phyloP scores from a whole-genome alignment of 371 early-diverging fungal genomes.

The Dinochytrium kinnereticum region DNA sequence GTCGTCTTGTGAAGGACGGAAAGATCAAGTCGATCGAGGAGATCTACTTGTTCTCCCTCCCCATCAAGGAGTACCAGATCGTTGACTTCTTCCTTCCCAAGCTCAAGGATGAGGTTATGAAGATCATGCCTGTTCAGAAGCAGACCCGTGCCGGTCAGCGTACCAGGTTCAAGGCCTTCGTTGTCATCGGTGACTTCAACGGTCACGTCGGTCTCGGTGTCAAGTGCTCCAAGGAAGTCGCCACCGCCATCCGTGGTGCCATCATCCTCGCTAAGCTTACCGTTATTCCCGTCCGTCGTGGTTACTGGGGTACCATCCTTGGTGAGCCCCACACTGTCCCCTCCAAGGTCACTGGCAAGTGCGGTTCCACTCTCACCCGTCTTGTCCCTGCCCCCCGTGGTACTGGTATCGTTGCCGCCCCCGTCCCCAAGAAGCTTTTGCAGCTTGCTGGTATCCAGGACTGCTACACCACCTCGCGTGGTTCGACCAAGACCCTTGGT shows the following conservation, averaged over 20 bases:
- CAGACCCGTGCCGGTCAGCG: slow-evolving; percentile 99
- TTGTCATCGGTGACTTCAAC: slow-evolving; percentile 97
- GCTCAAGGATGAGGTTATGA: slow-evolving; percentile 99
- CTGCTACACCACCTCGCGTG: slow-evolving; percentile 96
- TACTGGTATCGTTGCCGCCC: slow-evolving; percentile 98
- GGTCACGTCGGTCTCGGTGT: slow-evolving; percentile 99
- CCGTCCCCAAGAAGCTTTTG: slow-evolving; percentile 97
- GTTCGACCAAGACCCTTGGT: slow-evolving; percentile 78
- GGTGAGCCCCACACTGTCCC: slow-evolving; percentile 99
- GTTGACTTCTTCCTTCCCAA: slow-evolving; percentile 96
- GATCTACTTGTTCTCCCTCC: slow-evolving; percentile 97
- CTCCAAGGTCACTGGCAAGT: slow-evolving; percentile 98
- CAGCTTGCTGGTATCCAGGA: slow-evolving; percentile 99
- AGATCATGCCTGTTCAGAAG: slow-evolving; percentile 99
- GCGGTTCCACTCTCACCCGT: slow-evolving; percentile 95
- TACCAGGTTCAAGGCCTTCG: slow-evolving; percentile 99
- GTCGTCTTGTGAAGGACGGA: slow-evolving; percentile 93
- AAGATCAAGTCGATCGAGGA: slow-evolving; percentile 94
- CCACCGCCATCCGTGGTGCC: slow-evolving; percentile 98
- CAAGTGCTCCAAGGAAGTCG: slow-evolving; percentile 99
- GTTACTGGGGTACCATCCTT: slow-evolving; percentile 98
- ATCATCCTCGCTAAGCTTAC: slow-evolving; percentile 98
- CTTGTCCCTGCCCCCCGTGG: slow-evolving; percentile 99
- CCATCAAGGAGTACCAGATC: slow-evolving; percentile 99
- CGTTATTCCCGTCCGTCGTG: slow-evolving; percentile 98